Conservation (phyloP, 345 rosid species). For the Populus davidiana region DNA sequence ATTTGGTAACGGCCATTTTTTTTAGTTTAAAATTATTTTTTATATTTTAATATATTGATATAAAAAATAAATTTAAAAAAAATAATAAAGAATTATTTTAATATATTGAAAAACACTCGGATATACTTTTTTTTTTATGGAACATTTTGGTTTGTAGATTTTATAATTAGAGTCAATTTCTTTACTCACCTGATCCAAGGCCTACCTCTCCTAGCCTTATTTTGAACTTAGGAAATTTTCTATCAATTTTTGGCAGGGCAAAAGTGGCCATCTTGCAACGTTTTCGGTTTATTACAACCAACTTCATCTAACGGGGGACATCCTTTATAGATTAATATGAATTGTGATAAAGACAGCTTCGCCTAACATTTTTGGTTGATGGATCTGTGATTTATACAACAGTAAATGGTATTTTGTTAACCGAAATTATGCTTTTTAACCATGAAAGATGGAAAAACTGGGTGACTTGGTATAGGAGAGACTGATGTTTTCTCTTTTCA, state of each 20-base stretch:
- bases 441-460: neutral
- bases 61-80: too few relatives aligned
- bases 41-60: too few relatives aligned
- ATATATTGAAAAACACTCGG: too few relatives aligned
- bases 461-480: neutral
- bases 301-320: too few relatives aligned
- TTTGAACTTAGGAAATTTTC: neutral
- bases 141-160: neutral
- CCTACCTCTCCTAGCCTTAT: neutral
- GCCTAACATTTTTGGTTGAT: neutral
- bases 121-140: too few relatives aligned
- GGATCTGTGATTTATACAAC: neutral
- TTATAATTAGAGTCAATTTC: neutral
- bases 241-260: neutral
- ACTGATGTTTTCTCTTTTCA: neutral
- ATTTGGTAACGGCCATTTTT: too few relatives aligned
- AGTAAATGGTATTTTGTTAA: neutral
- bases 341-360: too few relatives aligned
- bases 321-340: too few relatives aligned
- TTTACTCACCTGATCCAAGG: neutral
- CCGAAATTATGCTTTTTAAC: neutral
- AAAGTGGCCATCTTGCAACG: neutral
- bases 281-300: neutral
- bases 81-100: too few relatives aligned
- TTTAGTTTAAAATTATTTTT: too few relatives aligned